Base-by-base conservation (phyloP, 495 filamentous ascomycete genomes). In the Podospora sp. region DNA sequence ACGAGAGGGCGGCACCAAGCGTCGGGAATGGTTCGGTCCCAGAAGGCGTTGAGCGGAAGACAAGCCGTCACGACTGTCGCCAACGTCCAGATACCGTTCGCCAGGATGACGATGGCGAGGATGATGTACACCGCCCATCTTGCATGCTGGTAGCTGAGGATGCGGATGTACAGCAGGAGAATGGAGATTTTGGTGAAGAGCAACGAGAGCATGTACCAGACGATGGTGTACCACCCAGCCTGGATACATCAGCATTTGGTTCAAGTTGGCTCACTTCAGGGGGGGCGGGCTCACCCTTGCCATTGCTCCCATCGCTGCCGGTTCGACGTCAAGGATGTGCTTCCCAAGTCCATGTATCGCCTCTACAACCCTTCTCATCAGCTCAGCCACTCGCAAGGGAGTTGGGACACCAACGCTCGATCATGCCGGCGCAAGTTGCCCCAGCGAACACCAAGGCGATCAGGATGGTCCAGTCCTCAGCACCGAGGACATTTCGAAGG, bases 401-500 rank as follows among this genome's bases (percentile, higher is more conserved):
- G 7, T 21, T 25, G 58, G 12, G 60, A 5, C 9, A 66, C 72
- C 6, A 18, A 72, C 69, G 71, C 59, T 72, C 68, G 40, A 75
- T 66, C 55, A 69, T 51, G 12, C 69, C 69, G 22, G 60, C 66
- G 20, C 55, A 65, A 35, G 65, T 72, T 14, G 69, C 69, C 6
- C 53, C 72, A 5, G 69, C 67, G 21, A 75, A 71, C 16, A 65
- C 68, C 40, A 73, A 58, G 1, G 71, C 67, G 1, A 67, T 29
- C 9, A 76, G 26, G 9, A 73, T 72, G 9, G 69, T 51, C 74
- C 72, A 76, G 69, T 76, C 72, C 29, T 76, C 74, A 4, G 65
- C 58, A 2, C 66, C 68, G 18, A 74, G 52, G 16, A 68, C 63
- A 49, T 69, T 69, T 2, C 56, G 63, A 26, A 73, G 40, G 1